phyloP scores from a whole-genome alignment of 1,284 basidiomycete genomes.

The Rhodotorula mucilaginosa region DNA sequence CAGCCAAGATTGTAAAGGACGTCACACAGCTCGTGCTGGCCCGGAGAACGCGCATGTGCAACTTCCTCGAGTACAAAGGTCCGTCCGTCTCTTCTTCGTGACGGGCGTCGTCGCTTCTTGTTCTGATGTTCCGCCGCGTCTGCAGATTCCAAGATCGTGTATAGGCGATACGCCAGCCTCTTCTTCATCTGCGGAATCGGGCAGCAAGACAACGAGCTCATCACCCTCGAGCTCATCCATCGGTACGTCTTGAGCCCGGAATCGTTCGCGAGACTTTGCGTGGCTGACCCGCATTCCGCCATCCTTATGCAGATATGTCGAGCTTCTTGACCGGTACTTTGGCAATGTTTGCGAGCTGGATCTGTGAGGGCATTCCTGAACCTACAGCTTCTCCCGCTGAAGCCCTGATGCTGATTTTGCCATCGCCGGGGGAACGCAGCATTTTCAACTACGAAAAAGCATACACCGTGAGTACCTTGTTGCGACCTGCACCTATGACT shows the following conservation, averaged over 20 bases:
- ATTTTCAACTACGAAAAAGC: slow-evolving; percentile 99
- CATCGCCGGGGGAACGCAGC: slow-evolving; percentile 50
- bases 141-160: slow-evolving; percentile 74
- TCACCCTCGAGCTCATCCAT: slow-evolving; percentile 95
- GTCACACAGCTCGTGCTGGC: slow-evolving; percentile 97
- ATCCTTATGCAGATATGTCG: slow-evolving; percentile 65
- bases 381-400: too few species aligned
- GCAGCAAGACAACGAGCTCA: slow-evolving; percentile 82
- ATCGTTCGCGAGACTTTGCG: neutral
- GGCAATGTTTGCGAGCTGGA: slow-evolving; percentile 98
- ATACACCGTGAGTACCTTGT: slow-evolving; percentile 64
- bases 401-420: neutral
- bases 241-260: slow-evolving; percentile 51
- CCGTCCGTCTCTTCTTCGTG: slow-evolving; percentile 35
- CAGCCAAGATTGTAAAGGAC: slow-evolving; percentile 92
- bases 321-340: slow-evolving; percentile 98
- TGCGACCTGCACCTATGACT: too few species aligned
- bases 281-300: neutral
- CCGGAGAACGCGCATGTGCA: slow-evolving; percentile 94
- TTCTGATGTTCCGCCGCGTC: too few species aligned
- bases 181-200: slow-evolving; percentile 97
- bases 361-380: slow-evolving; percentile 58
- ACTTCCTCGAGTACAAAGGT: slow-evolving; percentile 99
- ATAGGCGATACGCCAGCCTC: slow-evolving; percentile 92
- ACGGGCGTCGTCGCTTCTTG: too few species aligned